Percentiles rank a stretch among this genome's conserved stretches.
phyloP scores from a whole-genome alignment of 805 yeast species.

The Candida boidinii region DNA sequence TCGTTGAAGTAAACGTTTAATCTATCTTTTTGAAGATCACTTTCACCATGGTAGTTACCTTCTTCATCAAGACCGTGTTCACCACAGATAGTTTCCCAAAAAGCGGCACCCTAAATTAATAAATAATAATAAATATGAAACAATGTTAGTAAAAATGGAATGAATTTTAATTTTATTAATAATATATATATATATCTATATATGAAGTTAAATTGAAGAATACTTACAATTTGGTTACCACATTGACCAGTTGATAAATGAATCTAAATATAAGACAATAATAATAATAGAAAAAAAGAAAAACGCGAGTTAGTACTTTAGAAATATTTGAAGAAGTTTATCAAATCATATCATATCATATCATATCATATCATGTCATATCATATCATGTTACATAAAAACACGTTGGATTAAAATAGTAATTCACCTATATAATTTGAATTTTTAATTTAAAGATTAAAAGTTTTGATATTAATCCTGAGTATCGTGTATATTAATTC shows the following conservation, averaged over 20 bases:
- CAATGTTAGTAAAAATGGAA: neutral
- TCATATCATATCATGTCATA: too few species aligned
- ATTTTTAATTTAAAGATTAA: too few species aligned
- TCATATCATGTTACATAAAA: too few species aligned
- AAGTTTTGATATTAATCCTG: too few species aligned
- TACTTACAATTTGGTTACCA: conserved; percentile 89
- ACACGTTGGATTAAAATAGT: too few species aligned
- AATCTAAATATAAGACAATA: conserved; percentile 41
- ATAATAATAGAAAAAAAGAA: too few species aligned
- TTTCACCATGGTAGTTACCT: conserved; percentile 61
- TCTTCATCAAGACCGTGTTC: conserved; percentile 75
- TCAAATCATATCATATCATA: too few species aligned
- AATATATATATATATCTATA: conserved; percentile 1
- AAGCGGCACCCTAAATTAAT: conserved; percentile 65
- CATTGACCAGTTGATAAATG: conserved; percentile 97
- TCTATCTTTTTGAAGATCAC: conserved; percentile 39
- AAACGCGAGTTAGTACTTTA: too few species aligned
- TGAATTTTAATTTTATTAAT: conserved; percentile 1
- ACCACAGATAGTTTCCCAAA: conserved; percentile 88
- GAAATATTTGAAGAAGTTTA: too few species aligned
- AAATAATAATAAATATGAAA: conserved; percentile 6
- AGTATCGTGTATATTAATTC: too few species aligned
- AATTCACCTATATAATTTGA: too few species aligned
- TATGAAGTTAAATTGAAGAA: too few species aligned
- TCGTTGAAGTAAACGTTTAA: conserved; percentile 83